phyloP scores from a whole-genome alignment of 2,329 filamentous ascomycete species.

The Coniosporium tulheliwenetii region DNA sequence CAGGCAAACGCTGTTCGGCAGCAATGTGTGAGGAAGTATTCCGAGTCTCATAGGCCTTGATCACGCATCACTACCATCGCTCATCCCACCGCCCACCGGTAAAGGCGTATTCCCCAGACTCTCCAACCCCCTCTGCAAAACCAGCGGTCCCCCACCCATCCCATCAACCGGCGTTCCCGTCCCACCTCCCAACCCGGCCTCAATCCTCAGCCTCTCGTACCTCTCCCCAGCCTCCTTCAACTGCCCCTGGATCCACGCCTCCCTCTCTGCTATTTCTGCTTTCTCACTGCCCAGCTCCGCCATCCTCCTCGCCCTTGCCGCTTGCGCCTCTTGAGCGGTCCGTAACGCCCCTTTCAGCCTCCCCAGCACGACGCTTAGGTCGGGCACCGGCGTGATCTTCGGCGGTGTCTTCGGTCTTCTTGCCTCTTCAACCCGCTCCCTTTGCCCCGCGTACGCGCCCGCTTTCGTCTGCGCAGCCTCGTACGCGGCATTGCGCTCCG shows the following conservation, averaged over 20 bases:
- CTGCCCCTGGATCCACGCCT: conserved; percentile 65
- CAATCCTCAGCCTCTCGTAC: conserved; percentile 42
- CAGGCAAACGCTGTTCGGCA: too few species aligned
- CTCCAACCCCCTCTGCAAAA: conserved; percentile 17
- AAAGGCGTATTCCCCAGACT: conserved; percentile 23
- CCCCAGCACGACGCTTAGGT: conserved; percentile 50
- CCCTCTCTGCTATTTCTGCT: conserved; percentile 48
- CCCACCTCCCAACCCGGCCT: conserved; percentile 21
- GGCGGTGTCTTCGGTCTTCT: conserved; percentile 44
- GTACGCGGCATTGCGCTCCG: conserved; percentile 59
- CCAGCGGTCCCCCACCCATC: conserved; percentile 5
- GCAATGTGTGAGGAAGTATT: too few species aligned
- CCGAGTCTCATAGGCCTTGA: too few species aligned
- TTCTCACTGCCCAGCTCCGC: conserved; percentile 54
- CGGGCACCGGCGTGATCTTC: conserved; percentile 64
- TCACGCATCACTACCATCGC: conserved; percentile 1
- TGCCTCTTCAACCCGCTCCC: conserved; percentile 15
- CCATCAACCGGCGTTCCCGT: conserved; percentile 1
- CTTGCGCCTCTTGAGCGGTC: conserved; percentile 44
- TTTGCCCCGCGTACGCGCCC: conserved; percentile 54
- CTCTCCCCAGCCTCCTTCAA: conserved; percentile 67
- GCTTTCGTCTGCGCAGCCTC: conserved; percentile 74
- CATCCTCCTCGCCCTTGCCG: conserved; percentile 45
- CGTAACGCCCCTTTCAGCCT: conserved; percentile 45
- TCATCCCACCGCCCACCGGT: conserved; percentile 5